Percentiles rank a stretch among this genome's conserved stretches.
Evolutionary conservation across 2,329 filamentous ascomycete species (phyloP).

Genomic region (Zalaria sp.): DNA sequence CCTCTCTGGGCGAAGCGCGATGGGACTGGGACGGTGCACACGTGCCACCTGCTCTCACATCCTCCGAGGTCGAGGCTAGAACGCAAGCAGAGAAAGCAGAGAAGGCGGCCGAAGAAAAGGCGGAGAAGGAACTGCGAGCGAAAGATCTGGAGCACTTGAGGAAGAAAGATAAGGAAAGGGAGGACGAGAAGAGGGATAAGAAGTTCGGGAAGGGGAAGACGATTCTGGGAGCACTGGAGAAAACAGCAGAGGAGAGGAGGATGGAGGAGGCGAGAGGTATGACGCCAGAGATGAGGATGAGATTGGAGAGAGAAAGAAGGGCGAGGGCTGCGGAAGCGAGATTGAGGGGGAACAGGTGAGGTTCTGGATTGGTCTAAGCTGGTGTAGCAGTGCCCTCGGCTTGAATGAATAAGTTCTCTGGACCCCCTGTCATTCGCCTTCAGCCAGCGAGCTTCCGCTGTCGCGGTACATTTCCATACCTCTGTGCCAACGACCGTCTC

Average conservation of each 20-base stretch:
- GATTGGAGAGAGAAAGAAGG: conserved; percentile 73
- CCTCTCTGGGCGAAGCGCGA: conserved; percentile 59
- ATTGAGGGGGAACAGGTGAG: conserved; percentile 33
- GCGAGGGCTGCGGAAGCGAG: conserved; percentile 87
- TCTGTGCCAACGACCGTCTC: too few species aligned
- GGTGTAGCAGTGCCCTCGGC: too few species aligned
- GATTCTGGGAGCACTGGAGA: conserved; percentile 37
- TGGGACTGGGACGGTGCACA: conserved; percentile 70
- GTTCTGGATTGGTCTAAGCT: too few species aligned
- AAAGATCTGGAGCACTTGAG: conserved; percentile 61
- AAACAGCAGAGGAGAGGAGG: conserved; percentile 61
- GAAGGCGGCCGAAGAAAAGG: conserved; percentile 50
- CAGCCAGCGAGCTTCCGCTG: too few species aligned
- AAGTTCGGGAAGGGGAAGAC: conserved; percentile 36
- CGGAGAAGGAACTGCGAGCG: conserved; percentile 47
- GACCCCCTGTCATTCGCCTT: too few species aligned
- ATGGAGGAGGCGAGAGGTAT: conserved; percentile 75
- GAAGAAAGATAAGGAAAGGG: conserved; percentile 47
- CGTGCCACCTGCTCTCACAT: conserved; percentile 58
- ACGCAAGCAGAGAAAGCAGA: conserved; percentile 57
- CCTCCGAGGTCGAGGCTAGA: conserved; percentile 55
- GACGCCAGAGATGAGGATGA: conserved; percentile 74
- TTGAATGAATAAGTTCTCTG: too few species aligned
- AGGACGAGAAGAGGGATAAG: conserved; percentile 34
- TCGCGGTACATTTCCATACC: too few species aligned